Evolutionary conservation across 2,329 filamentous ascomycete species (phyloP), one percentile per base, ranked within the genome.

Genomic region (Pseudopithomyces maydicus): DNA sequence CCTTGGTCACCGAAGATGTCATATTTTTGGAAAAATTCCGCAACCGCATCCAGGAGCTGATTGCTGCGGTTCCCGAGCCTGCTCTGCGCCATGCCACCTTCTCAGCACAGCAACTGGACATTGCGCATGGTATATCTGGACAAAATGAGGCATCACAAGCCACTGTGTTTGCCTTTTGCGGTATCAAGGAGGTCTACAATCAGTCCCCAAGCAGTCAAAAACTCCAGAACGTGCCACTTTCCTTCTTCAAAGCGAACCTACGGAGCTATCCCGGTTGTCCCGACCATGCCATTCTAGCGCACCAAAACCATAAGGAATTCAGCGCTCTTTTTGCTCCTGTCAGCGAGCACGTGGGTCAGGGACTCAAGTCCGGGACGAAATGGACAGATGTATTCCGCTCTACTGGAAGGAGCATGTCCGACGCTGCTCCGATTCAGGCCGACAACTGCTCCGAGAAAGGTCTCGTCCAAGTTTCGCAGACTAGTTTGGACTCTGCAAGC

Each of bases 251-350:
- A 62, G 72, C 74, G 22, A 75, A 76, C 2, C 75, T 82, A 55
- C 73, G 78, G 22, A 76, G 76, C 26, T 79, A 79, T 55, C 70
- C 72, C 15, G 75, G 76, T 29, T 80, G 78, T 39, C 77, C 77
- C 1, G 79, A 82, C 59, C 79, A 81, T 53, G 73, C 73, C 14
- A 72, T 79, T 11, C 66, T 82, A 2, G 75, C 74, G 3, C 75
- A 75, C 14, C 74, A 77, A 41, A 80, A 81, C 47, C 78, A 81
- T 55, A 74, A 76, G 39, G 78, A 81, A 32, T 82, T 82, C 55
- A 74, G 73, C 46, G 71, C 75, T 6, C 68, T 80, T 3, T 67
- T 79, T 14, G 63, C 69, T 33, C 35, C 58, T 1, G 52, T 58
- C 5, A 54, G 44, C 29, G 58, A 65, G 0, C 53, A 52, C 6